These are phyloP conservation scores for Piper longum DNA, from an alignment of 164 flowering plant species.

Conservation along the genomic window DNA sequence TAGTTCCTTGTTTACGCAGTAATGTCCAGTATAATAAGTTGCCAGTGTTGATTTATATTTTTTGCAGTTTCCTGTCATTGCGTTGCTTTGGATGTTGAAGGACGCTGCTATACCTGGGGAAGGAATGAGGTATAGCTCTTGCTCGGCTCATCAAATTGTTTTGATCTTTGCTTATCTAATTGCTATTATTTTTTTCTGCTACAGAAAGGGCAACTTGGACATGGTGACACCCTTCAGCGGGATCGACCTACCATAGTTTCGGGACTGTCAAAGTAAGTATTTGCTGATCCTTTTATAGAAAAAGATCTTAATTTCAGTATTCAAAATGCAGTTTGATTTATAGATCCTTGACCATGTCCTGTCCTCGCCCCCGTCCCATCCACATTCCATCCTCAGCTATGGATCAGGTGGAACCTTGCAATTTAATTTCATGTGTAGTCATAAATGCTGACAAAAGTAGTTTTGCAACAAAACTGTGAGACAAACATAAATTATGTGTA, in stretches of 20 bases:
- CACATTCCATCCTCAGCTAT: not conserved
- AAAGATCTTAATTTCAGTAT: not conserved
- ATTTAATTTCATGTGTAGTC: too few species aligned
- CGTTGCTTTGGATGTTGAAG: constrained; percentile 92
- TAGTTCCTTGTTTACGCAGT: too few species aligned
- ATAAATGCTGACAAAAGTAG: too few species aligned
- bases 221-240: constrained; percentile 73
- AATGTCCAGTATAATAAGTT: not conserved
- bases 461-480: too few species aligned
- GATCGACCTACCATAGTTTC: constrained; percentile 90
- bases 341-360: too few species aligned
- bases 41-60: not conserved
- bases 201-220: constrained; percentile 97
- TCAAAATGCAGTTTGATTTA: too few species aligned
- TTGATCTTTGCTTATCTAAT: not conserved
- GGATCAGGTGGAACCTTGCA: too few species aligned
- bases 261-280: constrained; percentile 56
- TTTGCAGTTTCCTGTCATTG: constrained; percentile 77
- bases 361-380: not conserved
- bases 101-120: constrained; percentile 98
- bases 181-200: not conserved
- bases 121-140: constrained; percentile 52
- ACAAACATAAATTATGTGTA: too few species aligned
- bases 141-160: not conserved
- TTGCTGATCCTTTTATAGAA: not conserved